Percentiles rank a stretch among this genome's conserved stretches.
Conservation (phyloP, 257 asterid species). For the Misopates orontium region DNA sequence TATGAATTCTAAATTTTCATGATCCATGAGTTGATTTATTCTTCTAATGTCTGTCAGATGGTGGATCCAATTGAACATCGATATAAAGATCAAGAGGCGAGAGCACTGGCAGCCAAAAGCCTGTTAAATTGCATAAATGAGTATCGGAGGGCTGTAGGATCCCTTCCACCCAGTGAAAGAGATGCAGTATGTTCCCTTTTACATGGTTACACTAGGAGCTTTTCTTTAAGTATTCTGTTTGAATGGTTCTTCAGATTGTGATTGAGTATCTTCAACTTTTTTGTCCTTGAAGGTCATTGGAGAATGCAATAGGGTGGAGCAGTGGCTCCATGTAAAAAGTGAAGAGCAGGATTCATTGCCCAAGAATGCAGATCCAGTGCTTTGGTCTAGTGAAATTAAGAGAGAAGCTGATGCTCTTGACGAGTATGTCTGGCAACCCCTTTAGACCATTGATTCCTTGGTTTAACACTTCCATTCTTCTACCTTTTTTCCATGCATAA, state of each 20-base stretch:
- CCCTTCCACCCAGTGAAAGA: constrained; percentile 66
- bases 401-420: constrained; percentile 63
- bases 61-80: constrained; percentile 85
- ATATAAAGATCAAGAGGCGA: constrained; percentile 75
- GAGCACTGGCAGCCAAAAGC: constrained; percentile 62
- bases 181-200: constrained; percentile 54
- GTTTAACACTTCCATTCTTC: neutral
- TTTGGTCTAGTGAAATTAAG: constrained; percentile 72
- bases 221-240: neutral
- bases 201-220: constrained; percentile 6
- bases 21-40: neutral
- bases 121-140: constrained; percentile 61
- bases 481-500: constrained; percentile 1
- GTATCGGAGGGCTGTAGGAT: constrained; percentile 57
- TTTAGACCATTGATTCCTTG: constrained; percentile 1
- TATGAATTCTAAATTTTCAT: constrained; percentile 11
- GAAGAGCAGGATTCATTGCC: constrained; percentile 81
- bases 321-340: constrained; percentile 74
- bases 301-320: constrained; percentile 81
- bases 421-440: constrained; percentile 53
- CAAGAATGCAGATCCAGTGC: constrained; percentile 76
- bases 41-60: constrained; percentile 47
- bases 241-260: neutral
- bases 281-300: constrained; percentile 54
- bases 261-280: constrained; percentile 14